Evolutionary conservation across 176 grass and related monocot genomes (phyloP).

Genomic region (Oryza nivara): DNA sequence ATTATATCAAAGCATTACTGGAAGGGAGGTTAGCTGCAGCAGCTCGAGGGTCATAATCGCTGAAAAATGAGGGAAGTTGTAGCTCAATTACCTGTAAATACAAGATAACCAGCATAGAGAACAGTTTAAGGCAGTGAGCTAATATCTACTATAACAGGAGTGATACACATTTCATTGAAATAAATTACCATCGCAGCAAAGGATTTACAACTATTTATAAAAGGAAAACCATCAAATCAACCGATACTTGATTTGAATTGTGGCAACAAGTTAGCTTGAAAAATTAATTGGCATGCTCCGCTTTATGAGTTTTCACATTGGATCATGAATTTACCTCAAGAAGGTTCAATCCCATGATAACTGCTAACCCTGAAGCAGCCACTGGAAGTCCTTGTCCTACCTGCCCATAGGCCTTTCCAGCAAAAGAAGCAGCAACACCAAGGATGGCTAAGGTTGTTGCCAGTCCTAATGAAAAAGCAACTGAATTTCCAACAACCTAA

Average conservation of each 20-base stretch:
- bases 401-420: conserved; percentile 96
- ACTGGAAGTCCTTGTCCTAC: conserved; percentile 93
- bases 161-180: conserved; percentile 7
- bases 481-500: conserved; percentile 93
- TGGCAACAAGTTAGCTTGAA: neutral
- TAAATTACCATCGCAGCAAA: neutral
- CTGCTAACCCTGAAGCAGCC: conserved; percentile 83
- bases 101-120: conserved; percentile 30
- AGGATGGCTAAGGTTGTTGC: conserved; percentile 93
- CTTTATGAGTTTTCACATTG: conserved; percentile 8
- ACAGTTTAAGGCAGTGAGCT: conserved; percentile 3
- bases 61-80: conserved; percentile 96
- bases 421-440: conserved; percentile 95
- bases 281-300: neutral
- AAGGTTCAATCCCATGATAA: conserved; percentile 96
- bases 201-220: neutral
- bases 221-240: conserved; percentile 26
- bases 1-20: conserved; percentile 50
- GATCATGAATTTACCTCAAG: conserved; percentile 67
- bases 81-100: conserved; percentile 76
- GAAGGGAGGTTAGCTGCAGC: conserved; percentile 90
- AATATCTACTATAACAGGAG: neutral
- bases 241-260: neutral
- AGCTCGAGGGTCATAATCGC: conserved; percentile 80
- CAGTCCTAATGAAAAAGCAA: conserved; percentile 91